phyloP scores from a whole-genome alignment of 352 stramenopile species.

The Globisporangium spiculum region DNA sequence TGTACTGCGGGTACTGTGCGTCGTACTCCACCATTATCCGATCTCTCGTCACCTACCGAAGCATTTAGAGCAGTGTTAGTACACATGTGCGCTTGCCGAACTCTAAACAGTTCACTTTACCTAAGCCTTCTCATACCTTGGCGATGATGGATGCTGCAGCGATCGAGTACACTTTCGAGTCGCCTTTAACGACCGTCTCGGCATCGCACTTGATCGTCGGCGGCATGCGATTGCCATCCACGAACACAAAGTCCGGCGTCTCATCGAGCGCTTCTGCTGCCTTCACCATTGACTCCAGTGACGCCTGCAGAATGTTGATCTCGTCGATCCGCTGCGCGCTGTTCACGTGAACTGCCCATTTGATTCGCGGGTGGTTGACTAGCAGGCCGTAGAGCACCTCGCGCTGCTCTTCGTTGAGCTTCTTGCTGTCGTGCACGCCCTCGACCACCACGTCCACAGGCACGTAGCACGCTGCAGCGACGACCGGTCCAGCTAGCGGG shows the following conservation, averaged over 20 bases:
- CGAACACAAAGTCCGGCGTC: slow-evolving; percentile 85
- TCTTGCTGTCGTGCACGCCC: slow-evolving; percentile 95
- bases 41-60: slow-evolving; percentile 89
- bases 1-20: slow-evolving; percentile 91
- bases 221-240: slow-evolving; percentile 96
- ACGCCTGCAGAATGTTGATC: slow-evolving; percentile 99
- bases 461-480: slow-evolving; percentile 72
- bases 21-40: slow-evolving; percentile 96
- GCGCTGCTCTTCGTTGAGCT: slow-evolving; percentile 92
- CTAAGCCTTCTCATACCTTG: slow-evolving; percentile 53
- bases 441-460: slow-evolving; percentile 75
- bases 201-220: slow-evolving; percentile 81
- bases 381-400: slow-evolving; percentile 91
- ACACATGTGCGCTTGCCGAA: too few species aligned
- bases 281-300: slow-evolving; percentile 93
- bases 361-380: slow-evolving; percentile 65
- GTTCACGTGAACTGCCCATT: slow-evolving; percentile 86
- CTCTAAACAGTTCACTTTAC: too few species aligned
- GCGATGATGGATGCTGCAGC: slow-evolving; percentile 97
- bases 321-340: slow-evolving; percentile 92
- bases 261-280: slow-evolving; percentile 66
- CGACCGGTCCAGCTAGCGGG: slow-evolving; percentile 91
- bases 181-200: slow-evolving; percentile 94
- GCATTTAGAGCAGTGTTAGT: neutral
- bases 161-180: slow-evolving; percentile 95